These are phyloP conservation scores for Tremella fuciformis DNA, from an alignment of 768 basidiomycete species.

Conservation along the genomic window DNA sequence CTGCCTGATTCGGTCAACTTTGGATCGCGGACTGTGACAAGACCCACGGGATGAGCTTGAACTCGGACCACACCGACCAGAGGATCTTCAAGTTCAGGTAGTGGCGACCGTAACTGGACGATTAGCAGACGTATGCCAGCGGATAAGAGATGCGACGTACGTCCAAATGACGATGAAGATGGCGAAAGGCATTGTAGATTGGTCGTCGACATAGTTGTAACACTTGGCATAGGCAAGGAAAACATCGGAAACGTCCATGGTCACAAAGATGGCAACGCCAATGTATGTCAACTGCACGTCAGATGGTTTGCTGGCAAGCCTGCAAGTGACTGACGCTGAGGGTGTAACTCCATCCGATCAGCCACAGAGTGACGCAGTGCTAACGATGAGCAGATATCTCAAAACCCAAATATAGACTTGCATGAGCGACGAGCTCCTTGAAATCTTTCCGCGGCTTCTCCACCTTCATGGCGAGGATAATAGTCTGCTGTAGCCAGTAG, in stretches of 20 bases:
- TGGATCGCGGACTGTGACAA: not conserved
- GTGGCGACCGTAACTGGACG: conserved; percentile 81
- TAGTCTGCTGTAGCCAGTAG: conserved; percentile 91
- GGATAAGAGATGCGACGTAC: conserved; percentile 56
- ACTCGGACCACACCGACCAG: conserved; percentile 80
- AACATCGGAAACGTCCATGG: conserved; percentile 93
- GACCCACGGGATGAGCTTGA: conserved; percentile 66
- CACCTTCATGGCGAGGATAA: conserved; percentile 73
- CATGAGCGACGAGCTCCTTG: conserved; percentile 75
- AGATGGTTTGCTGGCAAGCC: conserved; percentile 33
- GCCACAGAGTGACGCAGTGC: conserved; percentile 91
- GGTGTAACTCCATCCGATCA: conserved; percentile 69
- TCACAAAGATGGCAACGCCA: conserved; percentile 86
- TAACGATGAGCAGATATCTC: conserved; percentile 17
- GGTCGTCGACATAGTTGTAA: conserved; percentile 73
- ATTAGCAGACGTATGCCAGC: not conserved
- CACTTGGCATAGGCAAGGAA: conserved; percentile 87
- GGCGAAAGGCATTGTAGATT: conserved; percentile 65
- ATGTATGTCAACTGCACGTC: conserved; percentile 65
- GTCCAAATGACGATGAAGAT: conserved; percentile 74
- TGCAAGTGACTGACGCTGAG: conserved; percentile 10
- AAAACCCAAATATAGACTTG: conserved; percentile 20
- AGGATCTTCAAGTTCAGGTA: conserved; percentile 83
- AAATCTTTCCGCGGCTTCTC: conserved; percentile 96
- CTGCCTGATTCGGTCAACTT: conserved; percentile 17